Evolutionary conservation across 768 basidiomycete genomes (phyloP).

Genomic region (Mycena olivaceomarginata): DNA sequence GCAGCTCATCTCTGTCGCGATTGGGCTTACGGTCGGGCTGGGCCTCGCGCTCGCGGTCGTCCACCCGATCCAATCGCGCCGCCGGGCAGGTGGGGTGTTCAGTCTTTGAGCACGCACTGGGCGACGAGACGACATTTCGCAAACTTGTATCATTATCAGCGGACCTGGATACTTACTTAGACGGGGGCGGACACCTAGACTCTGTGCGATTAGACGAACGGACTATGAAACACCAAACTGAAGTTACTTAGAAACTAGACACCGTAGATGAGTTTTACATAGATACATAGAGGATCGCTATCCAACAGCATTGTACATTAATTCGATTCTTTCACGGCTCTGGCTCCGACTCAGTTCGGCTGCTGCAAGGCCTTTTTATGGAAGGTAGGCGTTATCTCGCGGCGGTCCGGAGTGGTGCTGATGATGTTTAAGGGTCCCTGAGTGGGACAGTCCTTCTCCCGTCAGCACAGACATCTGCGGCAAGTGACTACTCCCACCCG

Average conservation of each 20-base stretch:
- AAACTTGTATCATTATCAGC: not conserved
- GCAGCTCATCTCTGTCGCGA: slow-evolving; percentile 85
- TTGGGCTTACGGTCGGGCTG: slow-evolving; percentile 88
- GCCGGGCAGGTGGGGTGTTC: slow-evolving; percentile 77
- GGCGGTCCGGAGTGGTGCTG: too few relatives aligned
- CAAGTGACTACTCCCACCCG: too few relatives aligned
- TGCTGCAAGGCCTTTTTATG: too few relatives aligned
- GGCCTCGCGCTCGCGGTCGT: slow-evolving; percentile 82
- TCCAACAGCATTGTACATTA: too few relatives aligned
- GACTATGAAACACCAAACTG: not conserved
- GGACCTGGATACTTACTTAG: not conserved
- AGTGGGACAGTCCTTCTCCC: too few relatives aligned
- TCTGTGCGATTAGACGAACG: not conserved
- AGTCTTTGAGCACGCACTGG: slow-evolving; percentile 54
- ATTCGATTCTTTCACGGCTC: too few relatives aligned
- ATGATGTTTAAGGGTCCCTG: too few relatives aligned
- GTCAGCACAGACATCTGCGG: too few relatives aligned
- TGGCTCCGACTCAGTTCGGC: too few relatives aligned
- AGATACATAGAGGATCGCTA: not conserved
- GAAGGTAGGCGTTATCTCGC: too few relatives aligned
- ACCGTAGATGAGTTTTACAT: not conserved
- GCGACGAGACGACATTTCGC: not conserved
- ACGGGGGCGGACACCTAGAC: not conserved
- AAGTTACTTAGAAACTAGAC: not conserved
- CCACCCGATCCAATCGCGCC: slow-evolving; percentile 76